Evolutionary conservation across 768 basidiomycete genomes (phyloP).

Genomic region (Ramaria rubella): DNA sequence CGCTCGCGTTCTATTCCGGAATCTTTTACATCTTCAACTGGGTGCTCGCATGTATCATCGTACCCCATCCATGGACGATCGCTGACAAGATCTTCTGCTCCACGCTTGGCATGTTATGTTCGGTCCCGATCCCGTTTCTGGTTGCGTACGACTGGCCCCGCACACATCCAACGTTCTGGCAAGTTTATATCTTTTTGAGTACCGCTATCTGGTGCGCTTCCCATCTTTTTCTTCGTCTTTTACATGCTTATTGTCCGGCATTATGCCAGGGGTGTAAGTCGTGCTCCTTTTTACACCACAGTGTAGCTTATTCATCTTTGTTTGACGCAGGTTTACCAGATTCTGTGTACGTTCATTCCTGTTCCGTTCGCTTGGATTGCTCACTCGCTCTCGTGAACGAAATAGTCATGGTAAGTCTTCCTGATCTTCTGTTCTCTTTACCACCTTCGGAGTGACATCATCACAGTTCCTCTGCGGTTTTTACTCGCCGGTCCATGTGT

Average conservation of each 20-base stretch:
- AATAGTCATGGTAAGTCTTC: not conserved
- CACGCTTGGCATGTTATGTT: conserved; percentile 9
- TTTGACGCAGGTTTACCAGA: not conserved
- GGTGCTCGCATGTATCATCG: conserved; percentile 22
- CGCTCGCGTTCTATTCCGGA: conserved; percentile 15
- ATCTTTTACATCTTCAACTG: conserved; percentile 28
- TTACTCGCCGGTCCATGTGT: conserved; percentile 4
- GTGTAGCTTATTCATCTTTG: not conserved
- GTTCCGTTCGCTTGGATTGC: not conserved
- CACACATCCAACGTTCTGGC: conserved; percentile 20
- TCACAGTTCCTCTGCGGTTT: conserved; percentile 21
- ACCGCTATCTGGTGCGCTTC: conserved; percentile 20
- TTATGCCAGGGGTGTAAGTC: not conserved
- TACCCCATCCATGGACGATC: conserved; percentile 7
- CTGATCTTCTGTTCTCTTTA: not conserved
- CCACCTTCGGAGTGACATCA: not conserved
- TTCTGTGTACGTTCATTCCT: not conserved
- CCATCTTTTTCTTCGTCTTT: not conserved
- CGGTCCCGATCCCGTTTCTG: conserved; percentile 25
- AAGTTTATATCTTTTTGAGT: conserved; percentile 21
- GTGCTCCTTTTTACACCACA: too few species aligned
- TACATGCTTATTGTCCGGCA: not conserved
- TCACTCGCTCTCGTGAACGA: not conserved
- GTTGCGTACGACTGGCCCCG: conserved; percentile 28
- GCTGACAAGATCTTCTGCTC: conserved; percentile 6